Evolutionary conservation across 331 rosid genomes (phyloP), one percentile per base, ranked within the genome.

Genomic region (Malus hybrid): DNA sequence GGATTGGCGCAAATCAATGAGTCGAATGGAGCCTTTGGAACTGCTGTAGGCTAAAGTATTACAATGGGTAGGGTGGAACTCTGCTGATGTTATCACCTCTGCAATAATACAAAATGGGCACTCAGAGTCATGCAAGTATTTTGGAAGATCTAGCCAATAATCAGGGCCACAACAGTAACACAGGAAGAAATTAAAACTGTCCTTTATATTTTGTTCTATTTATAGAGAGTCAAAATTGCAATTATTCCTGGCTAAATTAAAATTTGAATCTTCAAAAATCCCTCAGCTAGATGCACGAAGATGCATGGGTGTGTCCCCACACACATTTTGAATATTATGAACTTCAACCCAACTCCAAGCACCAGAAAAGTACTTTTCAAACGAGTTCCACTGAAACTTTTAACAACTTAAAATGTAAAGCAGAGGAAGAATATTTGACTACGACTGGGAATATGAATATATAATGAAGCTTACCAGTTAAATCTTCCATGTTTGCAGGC

Each of bases 61-160:
- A 80, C 99, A 95, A 80, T 95, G 99, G 64, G 88, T 89, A 32
- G 99, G 99, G 74, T 95, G 99, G 88, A 95, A 95, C 81, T 95
- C 98, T 39, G 99, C 99, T 36, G 97, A 92, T 46, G 99, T 95
- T 89, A 95, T 95, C 83, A 95, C 99, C 98, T 95, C 99, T 95
- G 92, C 85, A 89, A 73, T 67, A 76, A 80, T 29, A 67, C 60
- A 68, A 60, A 50, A 42, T 71, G 67, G 29, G 32, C 32, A 71
- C 14, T 79, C 20, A 82, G 44, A 66, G 70, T 77, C 76, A 80
- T 67, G 50, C 34, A 19, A 67, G 29, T 31, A 82, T 46, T 22
- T n/a, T 46, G 20, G 29, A 63, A 67, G 5, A 61, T 5, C 60
- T 48, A 44, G 74, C 27, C 50, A 60, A 12, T 57, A 20, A 44